These are phyloP conservation scores for Corrigiola litoralis DNA, from an alignment of 179 eudicot genomes.

Conservation along the genomic window DNA sequence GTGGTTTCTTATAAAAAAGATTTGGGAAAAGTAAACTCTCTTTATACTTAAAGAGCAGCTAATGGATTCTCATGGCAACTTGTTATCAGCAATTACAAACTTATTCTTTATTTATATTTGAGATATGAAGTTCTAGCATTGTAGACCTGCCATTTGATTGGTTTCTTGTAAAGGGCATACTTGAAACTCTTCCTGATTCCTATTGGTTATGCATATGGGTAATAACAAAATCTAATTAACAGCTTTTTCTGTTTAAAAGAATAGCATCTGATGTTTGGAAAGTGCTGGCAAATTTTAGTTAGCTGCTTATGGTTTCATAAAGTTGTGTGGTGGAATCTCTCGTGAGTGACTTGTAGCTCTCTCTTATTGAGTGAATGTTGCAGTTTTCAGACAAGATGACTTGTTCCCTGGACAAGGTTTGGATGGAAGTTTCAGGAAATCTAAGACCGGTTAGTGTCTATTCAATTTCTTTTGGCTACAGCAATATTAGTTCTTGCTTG, in stretches of 20 bases:
- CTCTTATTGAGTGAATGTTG: slow-evolving; percentile 11
- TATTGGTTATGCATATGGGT: too few species aligned
- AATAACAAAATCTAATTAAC: too few species aligned
- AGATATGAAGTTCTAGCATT: too few species aligned
- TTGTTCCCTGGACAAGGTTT: slow-evolving; percentile 46
- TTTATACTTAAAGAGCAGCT: too few species aligned
- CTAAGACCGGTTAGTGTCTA: slow-evolving; percentile 41
- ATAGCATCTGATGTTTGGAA: background rate
- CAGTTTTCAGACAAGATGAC: slow-evolving; percentile 37
- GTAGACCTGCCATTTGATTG: too few species aligned
- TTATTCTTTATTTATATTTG: too few species aligned
- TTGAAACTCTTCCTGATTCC: too few species aligned
- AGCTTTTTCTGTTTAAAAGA: too few species aligned
- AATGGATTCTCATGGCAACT: too few species aligned
- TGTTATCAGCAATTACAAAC: background rate
- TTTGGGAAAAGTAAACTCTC: too few species aligned
- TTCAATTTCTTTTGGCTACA: background rate
- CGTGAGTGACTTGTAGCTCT: background rate
- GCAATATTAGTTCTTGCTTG: background rate
- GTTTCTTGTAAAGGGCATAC: too few species aligned
- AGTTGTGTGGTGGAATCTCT: background rate
- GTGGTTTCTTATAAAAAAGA: background rate
- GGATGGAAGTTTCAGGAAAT: slow-evolving; percentile 67
- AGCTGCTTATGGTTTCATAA: background rate
- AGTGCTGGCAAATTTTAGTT: background rate